Conservation (phyloP, 1,284 basidiomycete genomes). For the Rhodofomes roseus region DNA sequence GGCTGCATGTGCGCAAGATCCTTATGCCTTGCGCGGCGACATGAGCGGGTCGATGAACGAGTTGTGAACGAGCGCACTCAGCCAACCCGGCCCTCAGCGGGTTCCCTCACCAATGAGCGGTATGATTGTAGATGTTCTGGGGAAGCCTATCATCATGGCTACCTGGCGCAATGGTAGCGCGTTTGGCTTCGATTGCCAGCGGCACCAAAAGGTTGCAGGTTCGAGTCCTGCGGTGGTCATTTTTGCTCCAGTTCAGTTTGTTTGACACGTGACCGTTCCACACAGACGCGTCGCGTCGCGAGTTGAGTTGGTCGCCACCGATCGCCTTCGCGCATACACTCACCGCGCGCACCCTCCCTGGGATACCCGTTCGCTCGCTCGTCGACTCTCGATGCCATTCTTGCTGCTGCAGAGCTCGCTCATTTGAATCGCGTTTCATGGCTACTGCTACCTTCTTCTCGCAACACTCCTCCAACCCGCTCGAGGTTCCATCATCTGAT, state of each 20-base stretch:
- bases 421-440: constrained; percentile 19
- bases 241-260: constrained; percentile 5
- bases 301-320: not conserved
- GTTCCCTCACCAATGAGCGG: too few species aligned
- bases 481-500: constrained; percentile 69
- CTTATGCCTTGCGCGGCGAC: constrained; percentile 15
- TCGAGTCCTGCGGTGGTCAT: constrained; percentile 84
- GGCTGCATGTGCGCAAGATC: constrained; percentile 28
- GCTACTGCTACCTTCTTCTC: constrained; percentile 44
- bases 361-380: not conserved
- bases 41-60: constrained; percentile 9
- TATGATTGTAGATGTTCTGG: too few species aligned
- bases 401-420: not conserved
- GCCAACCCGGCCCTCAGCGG: not conserved
- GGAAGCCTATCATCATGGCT: too few species aligned
- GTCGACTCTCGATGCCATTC: not conserved
- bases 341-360: not conserved
- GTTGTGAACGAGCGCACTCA: not conserved
- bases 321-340: not conserved
- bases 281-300: constrained; percentile 7
- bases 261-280: constrained; percentile 4
- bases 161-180: constrained; percentile 83
- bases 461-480: constrained; percentile 75
- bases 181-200: constrained; percentile 79
- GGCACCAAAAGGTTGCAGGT: constrained; percentile 83